Base-by-base conservation (phyloP, 192 early-diverging fungal genomes). In the Coemansia sp. region DNA sequence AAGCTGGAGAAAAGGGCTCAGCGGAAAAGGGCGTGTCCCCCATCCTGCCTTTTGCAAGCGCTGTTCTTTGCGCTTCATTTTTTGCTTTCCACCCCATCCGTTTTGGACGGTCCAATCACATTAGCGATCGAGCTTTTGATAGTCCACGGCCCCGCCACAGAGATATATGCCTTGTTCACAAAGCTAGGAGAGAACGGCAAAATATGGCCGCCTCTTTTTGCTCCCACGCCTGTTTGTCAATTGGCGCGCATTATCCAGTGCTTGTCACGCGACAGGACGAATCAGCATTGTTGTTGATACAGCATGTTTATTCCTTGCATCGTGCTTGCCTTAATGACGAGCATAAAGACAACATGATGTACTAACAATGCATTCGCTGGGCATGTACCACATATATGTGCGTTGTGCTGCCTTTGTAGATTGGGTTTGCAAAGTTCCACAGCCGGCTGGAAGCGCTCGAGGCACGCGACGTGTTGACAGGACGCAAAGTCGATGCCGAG, bases 341-440 rank as follows among this genome's bases (percentile, higher is more conserved):
- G 56, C 56, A 58, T 27, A 43, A 45, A 24, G 37, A 47, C 19
- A 53, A 49, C 48, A 45, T 45, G 14, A 45, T 49, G 48, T 49
- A 49, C 48, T 49, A 19, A 56, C 32, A 17, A 23, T 55, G 53
- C 53, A 19, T 25, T 53, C 21, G 6, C 32, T 35, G 32, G 32
- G 7, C 43, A 50, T 21, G 22, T 11, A 25, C 23, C 41, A 43
- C 52, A 32, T 21, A 35, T 53, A 55, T 64, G 19, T 15, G 47
- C 54, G 10, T 29, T 17, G 11, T 15, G 11, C 22, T 32, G 24
- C 19, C 24, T 45, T 22, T 56, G 25, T 76, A 82, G 79, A 98
- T 99, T 85, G 98, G 98, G 15, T 99, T 99, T 70, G 98, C 94
- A 60, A 95, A 97, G 73, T 97, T 99, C 73, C 88, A 92, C 67